phyloP scores from a whole-genome alignment of 108 stramenopile species.

The Fragilariopsis cylindrus region DNA sequence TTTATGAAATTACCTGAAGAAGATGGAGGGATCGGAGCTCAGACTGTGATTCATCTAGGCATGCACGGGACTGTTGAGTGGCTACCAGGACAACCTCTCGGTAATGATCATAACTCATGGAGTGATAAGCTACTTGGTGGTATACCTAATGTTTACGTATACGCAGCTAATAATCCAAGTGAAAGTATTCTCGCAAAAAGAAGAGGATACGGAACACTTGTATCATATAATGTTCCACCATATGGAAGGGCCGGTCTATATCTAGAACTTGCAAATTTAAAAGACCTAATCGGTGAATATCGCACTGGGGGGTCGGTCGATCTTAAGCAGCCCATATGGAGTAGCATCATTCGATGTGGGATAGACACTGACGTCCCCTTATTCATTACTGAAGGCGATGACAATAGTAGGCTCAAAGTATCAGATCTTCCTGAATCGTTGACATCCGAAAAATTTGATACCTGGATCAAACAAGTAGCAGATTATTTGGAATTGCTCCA shows the following conservation, averaged over 20 bases:
- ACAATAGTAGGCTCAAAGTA: neutral
- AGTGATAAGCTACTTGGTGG: constrained; percentile 71
- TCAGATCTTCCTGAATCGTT: constrained; percentile 20
- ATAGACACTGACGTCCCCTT: constrained; percentile 56
- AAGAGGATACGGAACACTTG: constrained; percentile 81
- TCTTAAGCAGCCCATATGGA: constrained; percentile 51
- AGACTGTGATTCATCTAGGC: constrained; percentile 86
- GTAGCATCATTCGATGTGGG: constrained; percentile 42
- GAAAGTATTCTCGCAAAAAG: constrained; percentile 90
- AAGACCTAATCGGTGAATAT: constrained; percentile 79
- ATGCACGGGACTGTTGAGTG: constrained; percentile 72
- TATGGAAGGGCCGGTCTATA: constrained; percentile 84
- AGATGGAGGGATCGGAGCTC: constrained; percentile 46
- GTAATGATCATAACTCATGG: constrained; percentile 82
- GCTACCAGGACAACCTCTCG: constrained; percentile 68
- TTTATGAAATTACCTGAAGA: constrained; percentile 57
- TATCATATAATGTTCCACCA: constrained; percentile 87
- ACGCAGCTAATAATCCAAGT: constrained; percentile 85
- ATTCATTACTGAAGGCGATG: constrained; percentile 11
- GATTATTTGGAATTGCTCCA: constrained; percentile 61
- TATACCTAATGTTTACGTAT: constrained; percentile 82
- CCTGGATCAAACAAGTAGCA: constrained; percentile 51
- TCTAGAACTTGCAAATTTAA: constrained; percentile 78
- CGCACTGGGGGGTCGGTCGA: constrained; percentile 43
- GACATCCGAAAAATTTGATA: constrained; percentile 33